phyloP scores from a whole-genome alignment of 441 rosid genomes.

The Bruguiera hainesii region DNA sequence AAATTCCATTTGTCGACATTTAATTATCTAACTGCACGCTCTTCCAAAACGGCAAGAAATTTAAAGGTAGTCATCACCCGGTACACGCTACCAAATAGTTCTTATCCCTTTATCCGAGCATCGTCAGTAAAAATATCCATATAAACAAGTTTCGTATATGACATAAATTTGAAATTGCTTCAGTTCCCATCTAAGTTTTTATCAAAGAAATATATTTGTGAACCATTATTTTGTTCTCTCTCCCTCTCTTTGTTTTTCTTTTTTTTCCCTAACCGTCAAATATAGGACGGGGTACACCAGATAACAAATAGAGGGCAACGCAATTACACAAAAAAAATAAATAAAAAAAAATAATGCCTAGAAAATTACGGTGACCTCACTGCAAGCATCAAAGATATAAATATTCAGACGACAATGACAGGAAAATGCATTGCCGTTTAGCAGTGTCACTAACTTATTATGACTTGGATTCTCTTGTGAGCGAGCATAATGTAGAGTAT shows the following conservation, averaged over 20 bases:
- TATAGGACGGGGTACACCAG: no score
- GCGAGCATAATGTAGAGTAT: neutral
- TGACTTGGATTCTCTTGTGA: conserved; percentile 10
- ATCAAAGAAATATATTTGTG: no score
- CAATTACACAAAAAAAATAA: no score
- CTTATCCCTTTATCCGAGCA: no score
- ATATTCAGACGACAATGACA: neutral
- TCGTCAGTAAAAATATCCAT: neutral
- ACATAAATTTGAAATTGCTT: no score
- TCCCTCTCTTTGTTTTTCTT: no score
- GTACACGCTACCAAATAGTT: conserved; percentile 8
- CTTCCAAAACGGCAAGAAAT: conserved; percentile 13
- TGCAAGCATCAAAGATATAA: neutral
- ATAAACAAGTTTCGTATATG: neutral
- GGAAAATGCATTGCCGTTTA: conserved; percentile 18
- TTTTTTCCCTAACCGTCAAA: no score
- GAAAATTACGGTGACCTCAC: conserved; percentile 12
- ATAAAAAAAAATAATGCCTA: no score
- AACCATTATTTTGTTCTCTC: no score
- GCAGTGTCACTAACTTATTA: conserved; percentile 15
- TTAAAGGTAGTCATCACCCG: conserved; percentile 5
- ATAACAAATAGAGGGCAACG: no score
- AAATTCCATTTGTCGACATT: neutral
- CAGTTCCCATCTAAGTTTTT: no score
- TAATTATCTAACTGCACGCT: neutral